Evolutionary conservation across 345 rosid genomes (phyloP).

Genomic region (Populus deltoides): DNA sequence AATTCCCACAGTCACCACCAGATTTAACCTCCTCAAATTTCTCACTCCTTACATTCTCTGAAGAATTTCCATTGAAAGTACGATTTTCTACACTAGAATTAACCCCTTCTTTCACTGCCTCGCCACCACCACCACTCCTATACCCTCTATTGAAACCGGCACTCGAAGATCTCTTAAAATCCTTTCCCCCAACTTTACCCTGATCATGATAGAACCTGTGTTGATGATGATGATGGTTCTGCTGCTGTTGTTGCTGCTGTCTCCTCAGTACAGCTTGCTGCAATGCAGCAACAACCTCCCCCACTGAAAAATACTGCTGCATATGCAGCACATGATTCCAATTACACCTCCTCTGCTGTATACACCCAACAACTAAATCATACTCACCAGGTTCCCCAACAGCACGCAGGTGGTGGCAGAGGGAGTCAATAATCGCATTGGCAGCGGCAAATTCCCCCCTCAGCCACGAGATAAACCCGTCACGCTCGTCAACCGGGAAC

Average conservation of each 20-base stretch:
- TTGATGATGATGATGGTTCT: conserved; percentile 7
- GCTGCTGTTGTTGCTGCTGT: conserved; percentile 41
- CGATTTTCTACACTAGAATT: conserved; percentile 30
- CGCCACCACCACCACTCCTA: conserved; percentile 28
- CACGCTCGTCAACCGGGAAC: conserved; percentile 68
- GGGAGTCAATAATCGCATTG: conserved; percentile 77
- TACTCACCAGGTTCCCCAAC: conserved; percentile 76
- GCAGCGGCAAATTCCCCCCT: conserved; percentile 92
- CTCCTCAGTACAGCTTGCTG: conserved; percentile 65
- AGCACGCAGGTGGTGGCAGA: conserved; percentile 60
- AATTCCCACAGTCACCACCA: conserved; percentile 25
- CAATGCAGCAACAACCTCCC: conserved; percentile 52
- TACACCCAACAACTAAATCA: conserved; percentile 45
- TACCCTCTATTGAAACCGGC: conserved; percentile 41
- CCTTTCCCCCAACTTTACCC: conserved; percentile 48
- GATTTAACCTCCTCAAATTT: conserved; percentile 36
- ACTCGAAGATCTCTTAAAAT: conserved; percentile 50
- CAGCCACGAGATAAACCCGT: conserved; percentile 78
- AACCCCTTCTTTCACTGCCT: conserved; percentile 41
- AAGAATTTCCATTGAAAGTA: conserved; percentile 30
- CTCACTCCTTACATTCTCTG: conserved; percentile 29
- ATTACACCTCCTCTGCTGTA: conserved; percentile 71
- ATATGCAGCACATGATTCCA: conserved; percentile 77
- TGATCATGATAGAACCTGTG: conserved; percentile 44
- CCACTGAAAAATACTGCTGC: conserved; percentile 73